phyloP scores from a whole-genome alignment of 345 rosid genomes.

The Populus davidiana region DNA sequence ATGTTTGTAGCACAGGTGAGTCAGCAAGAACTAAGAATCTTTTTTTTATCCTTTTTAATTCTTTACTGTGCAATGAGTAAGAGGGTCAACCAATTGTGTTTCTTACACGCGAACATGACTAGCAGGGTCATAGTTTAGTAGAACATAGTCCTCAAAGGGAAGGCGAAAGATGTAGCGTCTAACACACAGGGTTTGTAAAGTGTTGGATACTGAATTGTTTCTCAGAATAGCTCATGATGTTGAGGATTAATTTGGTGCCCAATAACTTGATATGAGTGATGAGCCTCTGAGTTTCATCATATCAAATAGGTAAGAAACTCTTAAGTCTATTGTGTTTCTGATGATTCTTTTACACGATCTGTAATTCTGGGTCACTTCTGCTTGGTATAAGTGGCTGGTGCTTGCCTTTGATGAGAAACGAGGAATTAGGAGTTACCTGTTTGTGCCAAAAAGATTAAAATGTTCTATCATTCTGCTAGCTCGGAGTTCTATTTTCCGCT shows the following conservation, averaged over 20 bases:
- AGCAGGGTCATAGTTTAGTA: background rate
- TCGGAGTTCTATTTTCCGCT: background rate
- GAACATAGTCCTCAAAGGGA: background rate
- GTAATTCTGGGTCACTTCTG: background rate
- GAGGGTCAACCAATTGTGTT: background rate
- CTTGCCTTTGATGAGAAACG: background rate
- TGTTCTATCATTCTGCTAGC: background rate
- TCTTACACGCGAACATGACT: background rate
- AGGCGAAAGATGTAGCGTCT: background rate
- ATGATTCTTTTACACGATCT: background rate
- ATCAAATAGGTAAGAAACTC: background rate
- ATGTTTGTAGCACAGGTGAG: constrained; percentile 64
- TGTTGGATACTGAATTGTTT: background rate
- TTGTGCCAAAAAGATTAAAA: background rate
- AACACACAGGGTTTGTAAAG: background rate
- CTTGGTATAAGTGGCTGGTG: background rate
- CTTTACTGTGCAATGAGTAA: background rate
- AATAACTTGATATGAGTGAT: background rate
- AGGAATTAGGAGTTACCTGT: background rate
- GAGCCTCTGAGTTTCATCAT: background rate
- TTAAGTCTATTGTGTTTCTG: background rate
- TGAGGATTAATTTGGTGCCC: background rate
- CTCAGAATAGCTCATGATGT: background rate
- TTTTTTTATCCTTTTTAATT: no score
- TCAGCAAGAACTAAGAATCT: background rate